Evolutionary conservation across 768 basidiomycete genomes (phyloP).

Genomic region (Serpula lacrymans): DNA sequence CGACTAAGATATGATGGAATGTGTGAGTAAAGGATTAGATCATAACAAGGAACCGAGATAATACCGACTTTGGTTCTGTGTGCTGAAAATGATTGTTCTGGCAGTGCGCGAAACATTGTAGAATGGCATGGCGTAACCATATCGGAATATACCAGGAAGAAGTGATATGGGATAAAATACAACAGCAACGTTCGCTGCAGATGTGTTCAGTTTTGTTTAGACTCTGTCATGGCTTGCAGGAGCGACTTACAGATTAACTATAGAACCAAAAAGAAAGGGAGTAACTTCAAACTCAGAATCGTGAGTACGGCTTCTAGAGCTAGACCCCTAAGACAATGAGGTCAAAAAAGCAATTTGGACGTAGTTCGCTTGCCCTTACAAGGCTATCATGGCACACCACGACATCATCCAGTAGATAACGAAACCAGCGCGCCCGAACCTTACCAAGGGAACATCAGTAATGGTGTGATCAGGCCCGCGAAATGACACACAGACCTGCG

Average conservation of each 20-base stretch:
- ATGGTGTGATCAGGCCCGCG: no score
- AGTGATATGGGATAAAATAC: constrained; percentile 54
- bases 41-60: background rate
- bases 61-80: constrained; percentile 54
- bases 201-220: background rate
- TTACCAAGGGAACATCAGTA: constrained; percentile 10
- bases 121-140: constrained; percentile 70
- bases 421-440: constrained; percentile 52
- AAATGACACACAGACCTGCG: constrained; percentile 34
- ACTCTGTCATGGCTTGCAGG: no score
- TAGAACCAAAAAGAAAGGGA: constrained; percentile 58
- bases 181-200: constrained; percentile 55
- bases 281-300: constrained; percentile 46
- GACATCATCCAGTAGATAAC: constrained; percentile 68
- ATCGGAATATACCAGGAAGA: constrained; percentile 55
- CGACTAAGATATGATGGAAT: constrained; percentile 37
- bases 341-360: background rate
- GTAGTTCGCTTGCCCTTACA: constrained; percentile 33
- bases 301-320: constrained; percentile 59
- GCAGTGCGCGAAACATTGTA: constrained; percentile 64
- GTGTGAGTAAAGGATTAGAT: constrained; percentile 1
- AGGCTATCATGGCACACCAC: constrained; percentile 52
- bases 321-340: constrained; percentile 44
- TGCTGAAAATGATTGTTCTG: constrained; percentile 62
- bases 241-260: constrained; percentile 57